Evolutionary conservation across 2,329 filamentous ascomycete species (phyloP), one percentile per base, ranked within the genome.

Genomic region (Mycogone perniciosa): DNA sequence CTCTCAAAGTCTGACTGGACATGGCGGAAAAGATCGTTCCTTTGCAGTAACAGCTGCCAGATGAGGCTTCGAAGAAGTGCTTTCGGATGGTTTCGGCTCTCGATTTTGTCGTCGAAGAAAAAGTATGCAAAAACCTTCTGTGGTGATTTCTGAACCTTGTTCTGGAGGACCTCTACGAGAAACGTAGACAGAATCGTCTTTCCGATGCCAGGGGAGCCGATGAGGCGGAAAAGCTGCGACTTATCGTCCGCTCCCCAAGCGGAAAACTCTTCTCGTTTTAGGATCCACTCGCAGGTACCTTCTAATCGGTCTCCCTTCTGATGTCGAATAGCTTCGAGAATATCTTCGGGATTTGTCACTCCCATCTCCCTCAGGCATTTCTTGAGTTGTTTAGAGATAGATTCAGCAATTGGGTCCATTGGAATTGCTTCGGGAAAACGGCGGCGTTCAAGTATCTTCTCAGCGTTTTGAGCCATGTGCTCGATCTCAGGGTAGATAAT

Each of bases 161-260:
- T 27, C 9, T 47, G 10, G 7, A 54, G 45, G n/a, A 10, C n/a
- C 10, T 52, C 27, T 2, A 54, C 50, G n/a, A 54, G 53, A 39
- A 52, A 54, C 6, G 43, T 54, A n/a, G 53, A 39, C 41, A 54
- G 43, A 30, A 50, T 50, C 8, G 50, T 54, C 46, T 54, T 54
- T 38, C 53, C 53, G 10, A 54, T 46, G 13, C 53, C 53, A n/a
- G 53, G 46, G n/a, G 53, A 42, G 20, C 53, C 49, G 10, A 52
- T 38, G 27, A 54, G 40, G 34, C 49, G 49, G 29, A 54, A 45
- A 46, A 54, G 13, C 31, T 43, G 50, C 27, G 48, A 29, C 31
- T 43, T 11, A 6, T 37, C n/a, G 1, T 10, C 35, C 2, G 42
- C 27, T 4, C 1, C 30, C 53, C 50, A 55, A 5, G 38, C 13